These are phyloP conservation scores for Amaranthus cruentus DNA, from an alignment of 148 eudicot genomes.

Conservation along the genomic window DNA sequence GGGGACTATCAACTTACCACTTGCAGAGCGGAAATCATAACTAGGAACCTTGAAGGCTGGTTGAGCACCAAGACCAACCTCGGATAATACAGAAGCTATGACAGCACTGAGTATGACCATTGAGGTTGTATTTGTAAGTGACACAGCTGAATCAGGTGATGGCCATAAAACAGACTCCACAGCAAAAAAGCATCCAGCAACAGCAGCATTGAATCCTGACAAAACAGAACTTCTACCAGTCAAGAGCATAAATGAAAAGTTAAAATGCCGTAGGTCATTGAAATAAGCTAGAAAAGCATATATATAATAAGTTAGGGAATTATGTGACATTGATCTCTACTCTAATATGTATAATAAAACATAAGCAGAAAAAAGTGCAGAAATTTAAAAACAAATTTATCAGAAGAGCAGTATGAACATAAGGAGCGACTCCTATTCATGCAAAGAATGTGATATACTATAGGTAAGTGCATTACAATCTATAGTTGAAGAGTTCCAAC, in stretches of 20 bases:
- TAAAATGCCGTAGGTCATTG: background rate
- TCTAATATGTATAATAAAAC: background rate
- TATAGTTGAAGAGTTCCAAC: slow-evolving; percentile 44
- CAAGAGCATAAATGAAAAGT: background rate
- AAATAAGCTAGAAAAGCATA: background rate
- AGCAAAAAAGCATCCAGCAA: slow-evolving; percentile 93
- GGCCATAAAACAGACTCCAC: slow-evolving; percentile 97
- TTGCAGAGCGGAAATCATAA: slow-evolving; percentile 87
- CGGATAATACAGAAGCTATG: slow-evolving; percentile 82
- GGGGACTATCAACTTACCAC: slow-evolving; percentile 36
- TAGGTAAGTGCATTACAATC: slow-evolving; percentile 25
- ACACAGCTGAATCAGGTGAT: slow-evolving; percentile 67
- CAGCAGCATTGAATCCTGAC: slow-evolving; percentile 93
- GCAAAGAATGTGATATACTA: background rate
- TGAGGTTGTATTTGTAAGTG: slow-evolving; percentile 82
- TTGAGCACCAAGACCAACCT: slow-evolving; percentile 88
- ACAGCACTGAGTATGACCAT: slow-evolving; percentile 96
- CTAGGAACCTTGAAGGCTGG: slow-evolving; percentile 85
- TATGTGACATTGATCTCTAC: no score
- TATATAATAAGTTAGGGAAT: no score
- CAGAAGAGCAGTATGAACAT: background rate
- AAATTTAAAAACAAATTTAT: background rate
- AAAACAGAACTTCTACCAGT: slow-evolving; percentile 7
- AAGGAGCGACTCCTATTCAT: background rate
- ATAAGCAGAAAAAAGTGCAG: background rate